Conservation (phyloP, 2,329 filamentous ascomycete genomes). For the Alternaria gaisen region DNA sequence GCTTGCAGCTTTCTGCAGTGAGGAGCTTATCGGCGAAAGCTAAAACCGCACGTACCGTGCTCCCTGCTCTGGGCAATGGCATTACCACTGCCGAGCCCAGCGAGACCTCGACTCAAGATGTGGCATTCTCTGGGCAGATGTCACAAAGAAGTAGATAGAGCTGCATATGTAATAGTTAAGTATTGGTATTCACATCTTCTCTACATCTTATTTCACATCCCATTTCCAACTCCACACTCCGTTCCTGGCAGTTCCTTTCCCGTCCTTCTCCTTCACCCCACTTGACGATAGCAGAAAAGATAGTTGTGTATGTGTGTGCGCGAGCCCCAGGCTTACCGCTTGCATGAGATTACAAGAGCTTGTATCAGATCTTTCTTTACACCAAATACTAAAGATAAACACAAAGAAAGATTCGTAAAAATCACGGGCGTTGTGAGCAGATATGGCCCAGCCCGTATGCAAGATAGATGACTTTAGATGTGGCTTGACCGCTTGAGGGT, state of each 20-base stretch:
- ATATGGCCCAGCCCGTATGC: conserved; percentile 1
- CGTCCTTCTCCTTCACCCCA: not conserved
- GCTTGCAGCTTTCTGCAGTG: not conserved
- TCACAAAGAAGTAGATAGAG: not conserved
- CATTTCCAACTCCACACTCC: not conserved
- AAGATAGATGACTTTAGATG: not conserved
- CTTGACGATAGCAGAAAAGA: conserved; percentile 12
- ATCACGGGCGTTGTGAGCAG: not conserved
- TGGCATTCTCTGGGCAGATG: not conserved
- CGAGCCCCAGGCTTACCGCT: conserved; percentile 18
- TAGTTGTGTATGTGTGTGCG: conserved; percentile 4
- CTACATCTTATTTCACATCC: conserved; percentile 2
- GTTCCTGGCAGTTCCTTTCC: not conserved
- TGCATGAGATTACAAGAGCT: conserved; percentile 21
- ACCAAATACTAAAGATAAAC: conserved; percentile 8
- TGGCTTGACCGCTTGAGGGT: conserved; percentile 4
- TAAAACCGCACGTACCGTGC: not conserved
- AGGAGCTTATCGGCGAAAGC: conserved; percentile 1
- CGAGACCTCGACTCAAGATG: not conserved
- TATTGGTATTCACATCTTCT: conserved; percentile 4
- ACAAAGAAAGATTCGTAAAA: conserved; percentile 15
- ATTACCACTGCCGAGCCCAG: not conserved
- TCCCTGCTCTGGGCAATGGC: not conserved
- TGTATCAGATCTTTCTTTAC: conserved; percentile 17
- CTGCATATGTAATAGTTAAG: not conserved